Base-by-base conservation (phyloP, 2,329 filamentous ascomycete genomes). In the Phyllosticta citriasiana region DNA sequence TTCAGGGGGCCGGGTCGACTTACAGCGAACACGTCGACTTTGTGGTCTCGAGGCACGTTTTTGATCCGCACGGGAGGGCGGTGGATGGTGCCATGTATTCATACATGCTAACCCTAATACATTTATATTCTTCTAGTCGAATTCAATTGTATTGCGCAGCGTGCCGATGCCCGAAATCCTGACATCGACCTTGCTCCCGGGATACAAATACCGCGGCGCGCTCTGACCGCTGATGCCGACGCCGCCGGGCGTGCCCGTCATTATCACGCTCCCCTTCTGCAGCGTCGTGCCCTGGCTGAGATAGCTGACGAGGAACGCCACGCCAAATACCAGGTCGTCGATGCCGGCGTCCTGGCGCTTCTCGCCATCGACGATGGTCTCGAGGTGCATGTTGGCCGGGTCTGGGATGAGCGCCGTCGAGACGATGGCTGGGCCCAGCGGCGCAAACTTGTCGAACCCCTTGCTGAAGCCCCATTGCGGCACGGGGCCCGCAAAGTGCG, bases 391-490 rank as follows among this genome's bases (percentile, higher is more conserved):
- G 10, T 67, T 66, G 1, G 66, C 68, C 1, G 80, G 79, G 57
- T 80, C 77, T 0, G 69, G 66, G 0, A 84, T 67, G 0, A 81
- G 58, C 1, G 69, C 68, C 0, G 72, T 68, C 1, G 72, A 71
- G 0, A 84, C 78, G 0, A 84, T 68, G 47, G 71, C 72, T 0
- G 81, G 82, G 0, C 82, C 82, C 0, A 84, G 61, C 0, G 82
- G 83, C 0, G 79, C 79, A 63, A 75, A 84, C 0, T 76, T 81
- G 64, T 85, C 81, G 59, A 84, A 84, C 0, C 80, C 4, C 64
- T 84, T 84, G n/a, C 74, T 77, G 63, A 83, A 84, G 0, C 78
- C 76, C 79, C 80, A 84, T 66, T 85, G 82, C 0, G 70, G 71
- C 33, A 73, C 66, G 3, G 70, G 62, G 24, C 78, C 65, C 10